Base-by-base conservation (phyloP, 192 early-diverging fungal species). In the Chytriomyces sp. region DNA sequence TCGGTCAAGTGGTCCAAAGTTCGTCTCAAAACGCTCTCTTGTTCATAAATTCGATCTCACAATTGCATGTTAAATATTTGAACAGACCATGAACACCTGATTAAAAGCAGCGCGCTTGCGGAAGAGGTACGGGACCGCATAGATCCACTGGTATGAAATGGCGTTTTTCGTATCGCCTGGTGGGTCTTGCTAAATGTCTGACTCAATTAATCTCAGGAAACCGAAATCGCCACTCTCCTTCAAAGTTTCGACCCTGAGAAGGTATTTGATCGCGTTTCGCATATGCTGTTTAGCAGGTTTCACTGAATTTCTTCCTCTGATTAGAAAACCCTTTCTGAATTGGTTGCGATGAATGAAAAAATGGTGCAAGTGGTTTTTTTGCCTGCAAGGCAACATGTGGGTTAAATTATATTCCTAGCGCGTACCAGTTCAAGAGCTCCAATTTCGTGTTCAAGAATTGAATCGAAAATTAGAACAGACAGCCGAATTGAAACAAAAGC, bases 1-100 rank as follows among this genome's bases (percentile, higher is more conserved):
- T 76, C 8, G 73, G 76, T 18, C 60, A 72, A 59, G 71, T 78
- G 3, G 57, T n/a, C 57, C 26, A 64, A 59, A 49, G 74, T 74
- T 7, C n/a, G 69, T 10, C n/a, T 18, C 18, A 24, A 10, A 11
- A 43, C 45, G 5, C 57, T 18, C 11, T n/a, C 18, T 0, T 61
- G 13, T 35, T 18, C 2, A 35, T 28, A 57, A 61, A 13, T 20
- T 60, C 20, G 23, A 26, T 50, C 35, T 50, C 11, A 13, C n/a
- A 16, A 9, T 23, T 16, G 59, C n/a, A 23, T 50, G 53, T 2
- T 61, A 10, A 24, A 26, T n/a, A 13, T 61, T 60, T 53, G 5
- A 18, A 24, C 26, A 78, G 77, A 61, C 0, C 61, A 78, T 59
- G 61, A 62, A 26, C 23, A 60, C 9, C 35, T 78, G 7, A 11